Percentiles rank a stretch among this genome's conserved stretches.
Evolutionary conservation across 192 early-diverging fungal genomes (phyloP).

Genomic region (Backusella macrospora): DNA sequence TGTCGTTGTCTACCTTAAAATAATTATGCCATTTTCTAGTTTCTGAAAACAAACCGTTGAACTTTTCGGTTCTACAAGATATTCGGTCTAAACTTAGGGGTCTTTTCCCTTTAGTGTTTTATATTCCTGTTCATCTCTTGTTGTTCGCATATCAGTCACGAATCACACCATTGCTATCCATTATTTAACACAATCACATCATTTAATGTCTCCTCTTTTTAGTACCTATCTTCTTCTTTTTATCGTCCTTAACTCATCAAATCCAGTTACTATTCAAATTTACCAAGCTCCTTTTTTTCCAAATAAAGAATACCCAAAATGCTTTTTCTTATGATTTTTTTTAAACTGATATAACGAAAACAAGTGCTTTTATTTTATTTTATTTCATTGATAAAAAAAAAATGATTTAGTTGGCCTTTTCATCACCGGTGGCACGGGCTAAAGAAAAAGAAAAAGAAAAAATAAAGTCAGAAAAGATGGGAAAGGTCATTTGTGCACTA

Average conservation of each 20-base stretch:
- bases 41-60: not conserved
- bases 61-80: not conserved
- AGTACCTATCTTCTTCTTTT: too few relatives aligned
- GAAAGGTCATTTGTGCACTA: not conserved
- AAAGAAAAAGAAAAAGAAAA: not conserved
- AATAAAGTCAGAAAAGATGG: slow-evolving; percentile 25
- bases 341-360: too few relatives aligned
- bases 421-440: slow-evolving; percentile 54
- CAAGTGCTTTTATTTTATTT: too few relatives aligned
- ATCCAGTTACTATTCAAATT: not conserved
- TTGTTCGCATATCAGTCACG: not conserved
- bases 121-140: not conserved
- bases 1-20: not conserved
- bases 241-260: too few relatives aligned
- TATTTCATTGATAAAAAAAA: too few relatives aligned
- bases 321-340: too few relatives aligned
- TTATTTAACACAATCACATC: too few relatives aligned
- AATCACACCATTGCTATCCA: too few relatives aligned
- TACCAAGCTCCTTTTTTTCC: too few relatives aligned
- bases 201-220: too few relatives aligned
- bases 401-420: slow-evolving; percentile 24
- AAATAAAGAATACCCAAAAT: too few relatives aligned
- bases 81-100: not conserved
- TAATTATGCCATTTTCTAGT: slow-evolving; percentile 14
- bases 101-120: not conserved